phyloP scores from a whole-genome alignment of 768 basidiomycete genomes.

The Russula compacta region DNA sequence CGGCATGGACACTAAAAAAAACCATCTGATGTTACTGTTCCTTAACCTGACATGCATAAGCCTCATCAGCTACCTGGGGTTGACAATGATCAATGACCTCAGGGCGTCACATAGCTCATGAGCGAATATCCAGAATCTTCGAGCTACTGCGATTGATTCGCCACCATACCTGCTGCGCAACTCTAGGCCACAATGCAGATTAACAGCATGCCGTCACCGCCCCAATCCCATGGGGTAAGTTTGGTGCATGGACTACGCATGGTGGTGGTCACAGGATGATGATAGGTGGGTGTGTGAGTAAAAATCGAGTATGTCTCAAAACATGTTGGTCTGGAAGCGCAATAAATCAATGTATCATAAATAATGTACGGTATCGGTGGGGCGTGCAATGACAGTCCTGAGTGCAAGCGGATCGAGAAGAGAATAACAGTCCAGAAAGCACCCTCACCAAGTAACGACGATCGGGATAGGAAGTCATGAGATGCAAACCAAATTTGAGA shows the following conservation, averaged over 20 bases:
- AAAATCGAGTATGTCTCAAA: constrained; percentile 1
- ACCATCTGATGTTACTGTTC: background rate
- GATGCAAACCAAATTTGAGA: background rate
- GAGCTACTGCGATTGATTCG: constrained; percentile 7
- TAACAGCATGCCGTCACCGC: constrained; percentile 5
- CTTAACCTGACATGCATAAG: background rate
- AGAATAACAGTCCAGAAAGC: constrained; percentile 3
- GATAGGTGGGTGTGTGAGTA: background rate
- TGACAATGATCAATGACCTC: background rate
- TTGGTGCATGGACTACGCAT: constrained; percentile 12
- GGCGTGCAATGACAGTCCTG: constrained; percentile 9
- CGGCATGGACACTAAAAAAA: background rate
- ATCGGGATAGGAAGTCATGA: background rate
- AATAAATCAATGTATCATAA: constrained; percentile 17
- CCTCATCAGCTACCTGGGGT: background rate
- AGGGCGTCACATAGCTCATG: constrained; percentile 4
- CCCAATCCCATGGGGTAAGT: constrained; percentile 5
- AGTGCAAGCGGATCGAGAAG: constrained; percentile 5
- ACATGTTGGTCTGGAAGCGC: constrained; percentile 1
- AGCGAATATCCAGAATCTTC: background rate
- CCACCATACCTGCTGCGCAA: background rate
- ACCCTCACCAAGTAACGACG: constrained; percentile 8
- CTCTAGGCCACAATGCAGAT: constrained; percentile 1
- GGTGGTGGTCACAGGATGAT: constrained; percentile 9
- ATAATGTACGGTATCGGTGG: constrained; percentile 17